phyloP scores from a whole-genome alignment of 106 monocot genomes.

The Xerophyta viscosa region DNA sequence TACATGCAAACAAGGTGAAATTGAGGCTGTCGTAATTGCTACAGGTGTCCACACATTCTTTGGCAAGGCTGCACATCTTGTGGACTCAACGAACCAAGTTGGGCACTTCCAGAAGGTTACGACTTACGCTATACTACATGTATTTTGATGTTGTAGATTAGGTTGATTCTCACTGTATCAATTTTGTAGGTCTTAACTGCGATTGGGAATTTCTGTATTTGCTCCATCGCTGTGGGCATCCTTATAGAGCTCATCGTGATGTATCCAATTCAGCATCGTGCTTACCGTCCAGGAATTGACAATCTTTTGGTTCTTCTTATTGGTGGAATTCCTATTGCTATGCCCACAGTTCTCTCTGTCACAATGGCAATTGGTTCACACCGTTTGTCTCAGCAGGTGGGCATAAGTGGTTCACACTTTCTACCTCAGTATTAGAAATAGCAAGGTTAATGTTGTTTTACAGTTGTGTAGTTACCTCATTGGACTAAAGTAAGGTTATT shows the following conservation, averaged over 20 bases:
- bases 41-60: constrained; percentile 92
- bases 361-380: constrained; percentile 99
- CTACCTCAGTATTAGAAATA: background rate
- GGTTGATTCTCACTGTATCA: background rate
- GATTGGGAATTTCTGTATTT: constrained; percentile 96
- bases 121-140: background rate
- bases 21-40: constrained; percentile 77
- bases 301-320: constrained; percentile 94
- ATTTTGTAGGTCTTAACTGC: constrained; percentile 72
- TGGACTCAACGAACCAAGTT: constrained; percentile 82
- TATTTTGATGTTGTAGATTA: background rate
- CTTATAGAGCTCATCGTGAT: constrained; percentile 85
- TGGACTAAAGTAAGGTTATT: background rate
- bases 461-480: background rate
- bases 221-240: constrained; percentile 90
- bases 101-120: constrained; percentile 84
- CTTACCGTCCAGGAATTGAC: constrained; percentile 91
- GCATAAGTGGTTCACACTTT: background rate
- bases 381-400: constrained; percentile 83
- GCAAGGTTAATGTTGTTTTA: too few species aligned
- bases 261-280: constrained; percentile 87
- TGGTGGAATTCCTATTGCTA: constrained; percentile 97
- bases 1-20: constrained; percentile 91
- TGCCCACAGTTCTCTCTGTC: constrained; percentile 96
- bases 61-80: constrained; percentile 91